A percentile compares a stretch with the other conserved stretches of the same genome.
phyloP scores from a whole-genome alignment of 208 protist species.

The Balamuthia mandrillaris region DNA sequence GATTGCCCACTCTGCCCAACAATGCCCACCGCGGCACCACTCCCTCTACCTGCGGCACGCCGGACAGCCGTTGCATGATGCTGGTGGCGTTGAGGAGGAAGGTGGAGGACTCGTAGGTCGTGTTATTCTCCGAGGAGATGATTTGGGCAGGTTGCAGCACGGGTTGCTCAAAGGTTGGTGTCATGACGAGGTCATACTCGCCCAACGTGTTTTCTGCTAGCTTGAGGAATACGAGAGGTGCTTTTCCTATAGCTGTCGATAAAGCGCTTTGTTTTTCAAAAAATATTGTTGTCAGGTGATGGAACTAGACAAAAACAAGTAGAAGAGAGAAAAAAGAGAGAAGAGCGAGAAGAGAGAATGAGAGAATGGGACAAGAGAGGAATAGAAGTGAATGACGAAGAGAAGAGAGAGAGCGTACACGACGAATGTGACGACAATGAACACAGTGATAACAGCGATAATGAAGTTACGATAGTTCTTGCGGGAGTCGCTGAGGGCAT shows the following conservation, averaged over 20 bases:
- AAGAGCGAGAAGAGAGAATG: not conserved
- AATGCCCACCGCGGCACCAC: slow-evolving; percentile 36
- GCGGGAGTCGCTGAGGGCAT: not conserved
- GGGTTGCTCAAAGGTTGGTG: too few species aligned
- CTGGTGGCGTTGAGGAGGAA: slow-evolving; percentile 18
- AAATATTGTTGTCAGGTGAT: not conserved
- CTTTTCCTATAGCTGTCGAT: not conserved
- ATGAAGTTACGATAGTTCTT: slow-evolving; percentile 35
- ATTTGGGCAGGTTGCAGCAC: not conserved
- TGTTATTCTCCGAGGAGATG: not conserved
- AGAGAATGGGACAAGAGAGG: not conserved
- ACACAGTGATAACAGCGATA: slow-evolving; percentile 3
- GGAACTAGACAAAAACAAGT: not conserved
- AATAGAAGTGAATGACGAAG: not conserved
- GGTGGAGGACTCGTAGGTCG: not conserved
- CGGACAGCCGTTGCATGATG: not conserved
- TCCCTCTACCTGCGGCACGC: not conserved
- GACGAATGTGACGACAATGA: slow-evolving; percentile 2
- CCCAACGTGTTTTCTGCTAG: slow-evolving; percentile 43
- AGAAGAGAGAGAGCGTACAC: not conserved
- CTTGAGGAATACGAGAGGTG: slow-evolving; percentile 43
- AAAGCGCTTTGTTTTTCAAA: not conserved
- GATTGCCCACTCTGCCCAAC: slow-evolving; percentile 2
- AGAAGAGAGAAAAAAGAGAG: not conserved
- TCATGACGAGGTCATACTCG: slow-evolving; percentile 39